phyloP scores from a whole-genome alignment of 1,284 basidiomycete genomes.

The Pseudozyma tsukubaensis region DNA sequence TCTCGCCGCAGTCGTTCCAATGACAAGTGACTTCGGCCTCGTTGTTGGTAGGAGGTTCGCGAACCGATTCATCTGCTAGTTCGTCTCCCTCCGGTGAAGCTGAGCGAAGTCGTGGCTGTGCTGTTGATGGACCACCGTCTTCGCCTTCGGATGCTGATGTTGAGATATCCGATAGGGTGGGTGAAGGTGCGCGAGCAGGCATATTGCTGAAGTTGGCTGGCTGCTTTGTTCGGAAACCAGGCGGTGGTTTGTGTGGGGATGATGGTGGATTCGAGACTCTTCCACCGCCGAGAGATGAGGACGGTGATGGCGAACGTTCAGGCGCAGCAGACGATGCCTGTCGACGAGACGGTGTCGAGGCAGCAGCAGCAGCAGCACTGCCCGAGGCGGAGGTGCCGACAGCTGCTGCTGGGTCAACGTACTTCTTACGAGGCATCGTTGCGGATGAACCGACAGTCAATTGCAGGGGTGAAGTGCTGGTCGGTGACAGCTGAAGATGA shows the following conservation, averaged over 20 bases:
- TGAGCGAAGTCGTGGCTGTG: slow-evolving; percentile 22
- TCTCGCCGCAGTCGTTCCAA: slow-evolving; percentile 81
- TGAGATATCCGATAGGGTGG: slow-evolving; percentile 48
- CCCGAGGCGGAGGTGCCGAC: slow-evolving; percentile 15
- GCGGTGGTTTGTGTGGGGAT: slow-evolving; percentile 41
- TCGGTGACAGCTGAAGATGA: too few species aligned
- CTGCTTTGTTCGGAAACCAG: slow-evolving; percentile 6
- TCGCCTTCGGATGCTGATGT: slow-evolving; percentile 60
- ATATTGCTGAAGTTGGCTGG: slow-evolving; percentile 5
- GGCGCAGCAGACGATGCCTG: slow-evolving; percentile 13
- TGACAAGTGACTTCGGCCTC: slow-evolving; percentile 72
- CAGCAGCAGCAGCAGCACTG: neutral
- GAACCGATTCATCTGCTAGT: slow-evolving; percentile 38
- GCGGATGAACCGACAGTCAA: neutral
- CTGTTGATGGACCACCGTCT: slow-evolving; percentile 10
- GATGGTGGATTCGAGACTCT: slow-evolving; percentile 37
- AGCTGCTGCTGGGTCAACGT: slow-evolving; percentile 10
- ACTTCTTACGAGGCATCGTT: slow-evolving; percentile 39
- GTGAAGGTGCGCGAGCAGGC: slow-evolving; percentile 29
- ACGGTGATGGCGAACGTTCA: slow-evolving; percentile 39
- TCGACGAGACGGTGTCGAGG: slow-evolving; percentile 22
- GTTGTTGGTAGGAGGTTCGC: slow-evolving; percentile 17
- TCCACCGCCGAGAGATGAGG: slow-evolving; percentile 25
- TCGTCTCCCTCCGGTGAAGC: slow-evolving; percentile 49
- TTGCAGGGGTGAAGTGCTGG: too few species aligned